Base-by-base conservation (phyloP, 306 rosid genomes). In the Casuarina equisetifolia region DNA sequence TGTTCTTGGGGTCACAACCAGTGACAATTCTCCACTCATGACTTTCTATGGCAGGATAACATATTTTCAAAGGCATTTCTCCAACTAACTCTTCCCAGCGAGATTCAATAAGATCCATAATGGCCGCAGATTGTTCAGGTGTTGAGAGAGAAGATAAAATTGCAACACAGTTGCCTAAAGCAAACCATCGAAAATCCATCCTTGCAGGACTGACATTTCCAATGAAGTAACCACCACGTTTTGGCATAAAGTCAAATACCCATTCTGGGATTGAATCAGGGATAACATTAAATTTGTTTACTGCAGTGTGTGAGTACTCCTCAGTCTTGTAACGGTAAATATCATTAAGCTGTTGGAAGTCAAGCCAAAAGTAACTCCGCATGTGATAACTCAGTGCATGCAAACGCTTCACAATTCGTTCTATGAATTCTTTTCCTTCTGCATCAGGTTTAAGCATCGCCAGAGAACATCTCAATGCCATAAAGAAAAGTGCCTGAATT, bases 1-100 rank as follows among this genome's bases (percentile, higher is more conserved):
- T 93, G 79, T 93, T 93, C 88, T 93, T 93, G 49, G 97, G 97
- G 86, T 93, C 97, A 85, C 92, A 93, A 52, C 97, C 97, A 44
- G 97, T 93, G 67, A 93, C 89, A 72, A 90, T 89, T 70, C 88
- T 87, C 97, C 97, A 93, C 82, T 93, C 97, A 40, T 93, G 96
- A 77, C 96, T 86, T 72, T 93, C 97, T 53, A 93, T 90, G 58
- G 97, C 97, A 42, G 97, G 97, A 81, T 90, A 93, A 72, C 81
- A 13, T 80, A 93, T 93, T 83, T 93, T 93, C 80, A 93, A 52
- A 2, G 97, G 97, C 97, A 93, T 93, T 86, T 93, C 97, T 52
- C 97, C 97, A 2, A 93, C 94, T 74, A 93, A 85, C 88, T 93
- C 97, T 85, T 93, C 97, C 97, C 97, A 93, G 39, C 97, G 97